Conservation (phyloP, 768 basidiomycete genomes). For the Hirschioporus abietinus region DNA sequence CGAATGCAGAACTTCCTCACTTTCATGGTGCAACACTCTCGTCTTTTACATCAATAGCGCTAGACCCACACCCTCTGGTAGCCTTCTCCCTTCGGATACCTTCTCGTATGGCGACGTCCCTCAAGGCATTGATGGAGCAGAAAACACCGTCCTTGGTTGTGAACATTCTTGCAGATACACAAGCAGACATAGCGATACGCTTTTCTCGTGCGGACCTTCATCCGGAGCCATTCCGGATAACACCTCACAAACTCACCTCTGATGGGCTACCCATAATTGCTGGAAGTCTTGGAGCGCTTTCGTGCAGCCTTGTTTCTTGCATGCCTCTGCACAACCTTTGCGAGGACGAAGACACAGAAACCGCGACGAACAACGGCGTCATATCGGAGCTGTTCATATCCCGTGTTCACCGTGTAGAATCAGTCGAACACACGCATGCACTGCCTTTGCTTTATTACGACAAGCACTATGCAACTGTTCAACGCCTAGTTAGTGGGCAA, state of each 20-base stretch:
- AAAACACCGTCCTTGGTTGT: conserved; percentile 58
- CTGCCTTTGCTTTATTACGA: conserved; percentile 63
- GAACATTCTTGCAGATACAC: conserved; percentile 71
- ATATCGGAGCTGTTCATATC: conserved; percentile 79
- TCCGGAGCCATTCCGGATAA: conserved; percentile 49
- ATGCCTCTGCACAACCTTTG: conserved; percentile 55
- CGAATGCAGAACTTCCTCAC: conserved; percentile 7
- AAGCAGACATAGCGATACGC: conserved; percentile 53
- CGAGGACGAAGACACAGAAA: conserved; percentile 8
- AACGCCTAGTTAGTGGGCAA: neutral
- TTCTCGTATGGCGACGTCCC: conserved; percentile 73
- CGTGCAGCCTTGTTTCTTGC: conserved; percentile 63
- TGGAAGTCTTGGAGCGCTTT: conserved; percentile 62
- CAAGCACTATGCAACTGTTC: conserved; percentile 50
- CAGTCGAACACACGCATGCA: conserved; percentile 28
- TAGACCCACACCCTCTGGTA: conserved; percentile 84
- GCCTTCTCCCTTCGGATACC: conserved; percentile 88
- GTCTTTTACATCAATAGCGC: conserved; percentile 86
- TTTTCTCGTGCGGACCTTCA: conserved; percentile 74
- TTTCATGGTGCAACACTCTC: conserved; percentile 93
- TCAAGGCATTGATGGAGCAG: conserved; percentile 28
- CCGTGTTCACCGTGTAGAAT: conserved; percentile 60
- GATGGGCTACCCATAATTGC: conserved; percentile 59
- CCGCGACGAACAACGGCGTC: conserved; percentile 25
- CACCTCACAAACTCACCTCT: conserved; percentile 34